A percentile compares a stretch with the other conserved stretches of the same genome.
phyloP scores from a whole-genome alignment of 495 filamentous ascomycete species.

The Aspergillus steynii region DNA sequence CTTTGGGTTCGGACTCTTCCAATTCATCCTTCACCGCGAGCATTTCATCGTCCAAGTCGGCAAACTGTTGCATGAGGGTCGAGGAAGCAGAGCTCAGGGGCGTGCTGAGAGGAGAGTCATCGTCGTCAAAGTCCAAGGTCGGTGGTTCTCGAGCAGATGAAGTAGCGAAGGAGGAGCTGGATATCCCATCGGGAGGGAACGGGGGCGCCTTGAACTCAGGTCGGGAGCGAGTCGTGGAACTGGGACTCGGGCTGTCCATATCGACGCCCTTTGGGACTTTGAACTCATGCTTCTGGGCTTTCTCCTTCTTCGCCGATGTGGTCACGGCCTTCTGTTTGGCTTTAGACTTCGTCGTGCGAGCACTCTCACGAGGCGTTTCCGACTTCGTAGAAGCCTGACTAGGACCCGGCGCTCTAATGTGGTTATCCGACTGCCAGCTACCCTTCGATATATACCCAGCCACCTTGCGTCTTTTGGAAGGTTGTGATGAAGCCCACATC shows the following conservation, averaged over 20 bases:
- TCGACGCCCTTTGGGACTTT: conserved; percentile 31
- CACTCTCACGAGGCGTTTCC: conserved; percentile 9
- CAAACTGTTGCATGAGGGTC: background rate
- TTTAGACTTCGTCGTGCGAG: conserved; percentile 6
- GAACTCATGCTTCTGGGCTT: conserved; percentile 22
- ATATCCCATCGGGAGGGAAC: conserved; percentile 19
- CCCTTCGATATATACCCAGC: conserved; percentile 21
- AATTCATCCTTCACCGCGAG: background rate
- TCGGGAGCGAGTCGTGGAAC: conserved; percentile 14
- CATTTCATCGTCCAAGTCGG: conserved; percentile 14
- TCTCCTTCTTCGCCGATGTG: conserved; percentile 9
- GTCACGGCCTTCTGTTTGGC: conserved; percentile 7
- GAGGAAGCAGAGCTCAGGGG: conserved; percentile 20
- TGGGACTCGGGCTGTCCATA: conserved; percentile 17
- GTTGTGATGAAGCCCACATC: conserved; percentile 20
- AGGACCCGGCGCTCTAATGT: conserved; percentile 13
- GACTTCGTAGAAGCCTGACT: conserved; percentile 21
- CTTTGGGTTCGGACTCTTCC: conserved; percentile 2
- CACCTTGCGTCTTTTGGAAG: conserved; percentile 23
- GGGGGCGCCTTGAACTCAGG: conserved; percentile 27
- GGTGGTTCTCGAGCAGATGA: conserved; percentile 16
- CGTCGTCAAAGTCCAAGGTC: conserved; percentile 24
- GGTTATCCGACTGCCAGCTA: conserved; percentile 8
- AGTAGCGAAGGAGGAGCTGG: conserved; percentile 25
- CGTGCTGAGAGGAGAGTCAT: conserved; percentile 10